Evolutionary conservation across 306 rosid genomes (phyloP).

Genomic region (Amphicarpaea edgeworthii): DNA sequence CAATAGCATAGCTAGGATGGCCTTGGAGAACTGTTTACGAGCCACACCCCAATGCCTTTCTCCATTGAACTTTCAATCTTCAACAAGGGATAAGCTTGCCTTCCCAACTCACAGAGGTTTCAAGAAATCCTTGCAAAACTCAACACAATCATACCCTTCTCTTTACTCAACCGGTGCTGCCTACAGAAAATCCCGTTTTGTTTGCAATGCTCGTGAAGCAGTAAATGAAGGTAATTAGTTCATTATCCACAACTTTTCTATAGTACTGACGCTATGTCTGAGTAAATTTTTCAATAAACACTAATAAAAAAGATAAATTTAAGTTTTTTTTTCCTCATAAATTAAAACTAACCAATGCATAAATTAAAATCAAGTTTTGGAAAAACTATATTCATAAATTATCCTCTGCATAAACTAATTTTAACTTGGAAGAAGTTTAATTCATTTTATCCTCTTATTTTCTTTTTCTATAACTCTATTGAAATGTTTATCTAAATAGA

Average conservation of each 20-base stretch:
- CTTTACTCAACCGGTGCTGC: conserved; percentile 36
- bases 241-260: neutral
- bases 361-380: too few relatives aligned
- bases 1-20: conserved; percentile 53
- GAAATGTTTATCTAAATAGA: too few relatives aligned
- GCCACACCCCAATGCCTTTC: conserved; percentile 64
- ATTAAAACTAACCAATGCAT: too few relatives aligned
- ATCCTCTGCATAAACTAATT: too few relatives aligned
- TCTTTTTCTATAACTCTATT: too few relatives aligned
- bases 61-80: conserved; percentile 62
- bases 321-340: too few relatives aligned
- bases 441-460: too few relatives aligned
- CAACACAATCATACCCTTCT: conserved; percentile 47
- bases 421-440: too few relatives aligned
- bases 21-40: conserved; percentile 69
- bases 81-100: conserved; percentile 60
- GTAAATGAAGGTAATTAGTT: conserved; percentile 55
- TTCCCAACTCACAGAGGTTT: conserved; percentile 47
- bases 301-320: too few relatives aligned
- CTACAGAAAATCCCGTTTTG: conserved; percentile 55
- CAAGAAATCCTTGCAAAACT: conserved; percentile 52
- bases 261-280: neutral
- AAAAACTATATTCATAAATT: too few relatives aligned
- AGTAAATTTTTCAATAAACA: neutral
- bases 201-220: conserved; percentile 85